Evolutionary conservation across 1,284 basidiomycete genomes (phyloP).

Genomic region (Austropuccinia psidii): DNA sequence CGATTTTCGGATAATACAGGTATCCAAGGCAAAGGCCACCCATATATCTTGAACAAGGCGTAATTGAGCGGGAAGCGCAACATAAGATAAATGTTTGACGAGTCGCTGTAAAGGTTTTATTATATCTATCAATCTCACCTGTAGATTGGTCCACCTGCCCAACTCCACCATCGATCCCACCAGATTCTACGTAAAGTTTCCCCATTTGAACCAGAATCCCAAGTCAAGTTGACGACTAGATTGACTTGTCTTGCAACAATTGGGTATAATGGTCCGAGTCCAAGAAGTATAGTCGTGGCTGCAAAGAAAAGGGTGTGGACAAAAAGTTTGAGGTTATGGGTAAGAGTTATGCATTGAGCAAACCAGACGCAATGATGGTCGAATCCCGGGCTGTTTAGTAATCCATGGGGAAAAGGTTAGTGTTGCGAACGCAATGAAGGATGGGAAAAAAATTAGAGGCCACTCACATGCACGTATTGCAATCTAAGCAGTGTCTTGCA

Average conservation of each 20-base stretch:
- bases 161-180: slow-evolving; percentile 32
- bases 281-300: not conserved
- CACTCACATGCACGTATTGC: slow-evolving; percentile 9
- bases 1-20: slow-evolving; percentile 5
- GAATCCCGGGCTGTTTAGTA: not conserved
- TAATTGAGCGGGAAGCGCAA: not conserved
- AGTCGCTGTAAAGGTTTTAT: not conserved
- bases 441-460: too few species aligned
- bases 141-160: slow-evolving; percentile 16
- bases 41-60: not conserved
- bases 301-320: not conserved
- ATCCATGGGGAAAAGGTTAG: not conserved
- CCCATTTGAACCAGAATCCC: not conserved
- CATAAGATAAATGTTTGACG: not conserved
- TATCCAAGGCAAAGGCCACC: slow-evolving; percentile 21
- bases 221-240: slow-evolving; percentile 18
- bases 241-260: not conserved
- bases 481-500: slow-evolving; percentile 13
- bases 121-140: not conserved
- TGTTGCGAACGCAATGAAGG: not conserved
- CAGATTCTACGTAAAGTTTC: slow-evolving; percentile 9
- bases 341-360: slow-evolving; percentile 18
- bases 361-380: slow-evolving; percentile 34
- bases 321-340: slow-evolving; percentile 16
- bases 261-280: not conserved